phyloP scores from a whole-genome alignment of 202 grass and related monocot species.

The Elaeis oleifera region DNA sequence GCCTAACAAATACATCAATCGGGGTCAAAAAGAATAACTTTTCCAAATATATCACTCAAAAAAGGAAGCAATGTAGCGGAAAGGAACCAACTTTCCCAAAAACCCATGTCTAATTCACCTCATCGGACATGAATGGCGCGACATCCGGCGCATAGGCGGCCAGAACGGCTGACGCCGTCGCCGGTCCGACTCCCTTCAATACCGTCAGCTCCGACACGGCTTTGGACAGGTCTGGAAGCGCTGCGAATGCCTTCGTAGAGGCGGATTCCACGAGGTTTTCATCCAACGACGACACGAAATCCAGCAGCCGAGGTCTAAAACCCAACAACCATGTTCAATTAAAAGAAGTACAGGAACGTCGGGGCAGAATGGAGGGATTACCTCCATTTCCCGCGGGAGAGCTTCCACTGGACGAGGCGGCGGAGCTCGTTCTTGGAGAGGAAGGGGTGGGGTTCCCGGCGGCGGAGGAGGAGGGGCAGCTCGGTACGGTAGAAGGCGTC shows the following conservation, averaged over 20 bases:
- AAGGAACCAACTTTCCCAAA: not conserved
- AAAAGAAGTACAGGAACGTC: not conserved
- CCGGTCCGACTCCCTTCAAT: conserved; percentile 77
- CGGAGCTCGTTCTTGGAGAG: conserved; percentile 59
- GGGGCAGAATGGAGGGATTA: not conserved
- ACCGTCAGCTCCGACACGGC: conserved; percentile 66
- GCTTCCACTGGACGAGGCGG: conserved; percentile 89
- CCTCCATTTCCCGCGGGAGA: conserved; percentile 88
- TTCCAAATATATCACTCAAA: conserved; percentile 1
- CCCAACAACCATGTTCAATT: not conserved
- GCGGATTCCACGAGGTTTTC: conserved; percentile 49
- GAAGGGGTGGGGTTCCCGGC: conserved; percentile 56
- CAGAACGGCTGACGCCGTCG: conserved; percentile 76
- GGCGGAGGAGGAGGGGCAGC: conserved; percentile 48
- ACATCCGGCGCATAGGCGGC: conserved; percentile 65
- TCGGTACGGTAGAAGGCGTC: conserved; percentile 72
- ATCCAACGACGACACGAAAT: conserved; percentile 61
- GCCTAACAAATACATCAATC: conserved; percentile 33
- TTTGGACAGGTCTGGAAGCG: conserved; percentile 52
- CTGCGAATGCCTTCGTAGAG: conserved; percentile 59
- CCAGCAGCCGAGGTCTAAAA: conserved; percentile 69
- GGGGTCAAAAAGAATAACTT: no score
- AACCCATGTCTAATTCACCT: conserved; percentile 35
- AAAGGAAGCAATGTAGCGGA: not conserved
- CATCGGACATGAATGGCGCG: conserved; percentile 85